Evolutionary conservation across 225 moss, liverwort and hornwort genomes (phyloP), one percentile per base, ranked within the genome.

Genomic region (Sphagnum tenellum): DNA sequence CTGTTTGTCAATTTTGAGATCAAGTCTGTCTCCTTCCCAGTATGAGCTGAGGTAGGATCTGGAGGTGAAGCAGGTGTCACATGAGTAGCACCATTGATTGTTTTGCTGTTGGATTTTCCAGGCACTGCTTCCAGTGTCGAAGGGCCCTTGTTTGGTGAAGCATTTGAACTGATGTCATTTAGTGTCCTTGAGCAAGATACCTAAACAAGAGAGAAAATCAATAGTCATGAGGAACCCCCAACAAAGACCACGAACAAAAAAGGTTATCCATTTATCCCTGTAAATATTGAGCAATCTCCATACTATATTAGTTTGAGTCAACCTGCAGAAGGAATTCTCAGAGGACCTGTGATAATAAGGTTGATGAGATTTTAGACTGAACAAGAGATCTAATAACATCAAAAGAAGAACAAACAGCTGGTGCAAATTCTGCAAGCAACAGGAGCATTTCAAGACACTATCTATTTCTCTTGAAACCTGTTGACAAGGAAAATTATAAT

Each of bases 151-250:
- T 88, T 82, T 60, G 85, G 56, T 67, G 85, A 70, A 0, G 79
- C 56, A 2, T 71, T 59, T 45, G 78, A 78, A 61, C 61, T 79
- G 65, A 76, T 78, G 63, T 94, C 90, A 59, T 78, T 78, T 5
- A 85, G 74, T 74, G 82, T 87, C 55, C 81, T 81, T 54, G 87
- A 80, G 65, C 88, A 82, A 5, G 90, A 75, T 51, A 85, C 85
- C 94, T 94, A 59, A 52, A 58, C 63, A 64, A 51, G 4, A 49
- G 49, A 7, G 66, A 63, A 47, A 50, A 8, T 46, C 56, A 29
- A n/a, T 45, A 7, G 51, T 8, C 6, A 45, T 8, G n/a, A 3
- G 46, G 61, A 47, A 12, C 12, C 8, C 8, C 8, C 7, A 3
- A 58, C 13, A 5, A 7, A 2, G 29, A 58, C 13, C 7, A 13